Evolutionary conservation across 495 filamentous ascomycete species (phyloP).

Genomic region (Penicillium herquei): DNA sequence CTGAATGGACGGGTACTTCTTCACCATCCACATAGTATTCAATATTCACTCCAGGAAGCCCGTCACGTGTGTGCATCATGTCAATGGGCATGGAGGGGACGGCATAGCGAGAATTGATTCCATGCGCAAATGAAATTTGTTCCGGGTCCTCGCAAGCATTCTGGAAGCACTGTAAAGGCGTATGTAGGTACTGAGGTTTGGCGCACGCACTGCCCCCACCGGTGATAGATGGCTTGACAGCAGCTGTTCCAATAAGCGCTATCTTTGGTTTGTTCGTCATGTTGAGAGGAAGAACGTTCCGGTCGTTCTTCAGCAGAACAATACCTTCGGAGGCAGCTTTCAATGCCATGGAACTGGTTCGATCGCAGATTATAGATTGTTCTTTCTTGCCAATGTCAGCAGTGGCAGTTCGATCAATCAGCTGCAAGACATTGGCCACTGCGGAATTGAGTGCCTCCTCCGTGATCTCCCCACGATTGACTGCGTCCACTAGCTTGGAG

Average conservation of each 20-base stretch:
- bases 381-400: background rate
- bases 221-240: background rate
- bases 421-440: background rate
- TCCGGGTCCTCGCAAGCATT: background rate
- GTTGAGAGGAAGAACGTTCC: constrained; percentile 1
- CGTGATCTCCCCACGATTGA: background rate
- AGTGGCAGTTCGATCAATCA: background rate
- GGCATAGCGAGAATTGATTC: background rate
- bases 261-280: background rate
- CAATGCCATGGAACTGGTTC: constrained; percentile 1
- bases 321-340: constrained; percentile 4
- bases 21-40: constrained; percentile 1
- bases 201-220: constrained; percentile 9
- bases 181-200: constrained; percentile 3
- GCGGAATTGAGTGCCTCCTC: background rate
- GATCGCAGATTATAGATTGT: background rate
- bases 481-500: background rate
- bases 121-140: constrained; percentile 3
- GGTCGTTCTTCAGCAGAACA: constrained; percentile 5
- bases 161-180: background rate
- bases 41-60: background rate
- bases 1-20: background rate
- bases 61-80: background rate
- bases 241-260: constrained; percentile 3
- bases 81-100: background rate